Percentiles rank a stretch among this genome's conserved stretches.
Conservation (phyloP, 2,329 filamentous ascomycete species). For the Ascochyta koolunga region DNA sequence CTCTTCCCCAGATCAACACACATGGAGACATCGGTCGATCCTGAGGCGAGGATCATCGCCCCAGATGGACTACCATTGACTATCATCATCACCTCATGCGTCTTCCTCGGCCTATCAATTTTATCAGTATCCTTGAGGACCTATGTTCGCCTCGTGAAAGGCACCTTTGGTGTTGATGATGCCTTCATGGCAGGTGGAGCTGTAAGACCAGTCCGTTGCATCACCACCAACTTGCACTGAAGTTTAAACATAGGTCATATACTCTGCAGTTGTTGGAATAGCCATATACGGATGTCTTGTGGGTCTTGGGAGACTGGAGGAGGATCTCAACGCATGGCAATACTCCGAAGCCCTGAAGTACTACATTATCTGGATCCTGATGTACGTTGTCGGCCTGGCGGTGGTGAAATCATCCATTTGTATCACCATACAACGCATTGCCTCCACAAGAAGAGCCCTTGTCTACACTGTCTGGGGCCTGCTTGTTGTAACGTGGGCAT, state of each 20-base stretch:
- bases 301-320: conserved; percentile 26
- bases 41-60: conserved; percentile 14
- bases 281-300: conserved; percentile 24
- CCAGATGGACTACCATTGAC: conserved; percentile 26
- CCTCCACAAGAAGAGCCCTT: conserved; percentile 24
- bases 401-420: conserved; percentile 32
- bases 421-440: conserved; percentile 34
- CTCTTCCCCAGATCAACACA: conserved; percentile 6
- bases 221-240: neutral
- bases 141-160: conserved; percentile 23
- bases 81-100: conserved; percentile 21
- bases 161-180: conserved; percentile 26
- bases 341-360: conserved; percentile 26
- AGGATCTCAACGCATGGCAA: conserved; percentile 30
- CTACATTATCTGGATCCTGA: conserved; percentile 35
- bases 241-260: conserved; percentile 12
- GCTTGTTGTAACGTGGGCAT: conserved; percentile 26
- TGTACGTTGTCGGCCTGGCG: conserved; percentile 30
- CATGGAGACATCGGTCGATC: conserved; percentile 21
- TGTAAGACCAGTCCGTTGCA: conserved; percentile 11
- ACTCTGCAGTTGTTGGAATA: conserved; percentile 20
- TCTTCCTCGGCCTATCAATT: conserved; percentile 24
- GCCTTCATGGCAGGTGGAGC: conserved; percentile 22
- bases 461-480: conserved; percentile 23
- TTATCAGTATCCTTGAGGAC: conserved; percentile 24